These are phyloP conservation scores for Seiridium cupressi DNA, from an alignment of 2,329 filamentous ascomycete species.

Conservation along the genomic window DNA sequence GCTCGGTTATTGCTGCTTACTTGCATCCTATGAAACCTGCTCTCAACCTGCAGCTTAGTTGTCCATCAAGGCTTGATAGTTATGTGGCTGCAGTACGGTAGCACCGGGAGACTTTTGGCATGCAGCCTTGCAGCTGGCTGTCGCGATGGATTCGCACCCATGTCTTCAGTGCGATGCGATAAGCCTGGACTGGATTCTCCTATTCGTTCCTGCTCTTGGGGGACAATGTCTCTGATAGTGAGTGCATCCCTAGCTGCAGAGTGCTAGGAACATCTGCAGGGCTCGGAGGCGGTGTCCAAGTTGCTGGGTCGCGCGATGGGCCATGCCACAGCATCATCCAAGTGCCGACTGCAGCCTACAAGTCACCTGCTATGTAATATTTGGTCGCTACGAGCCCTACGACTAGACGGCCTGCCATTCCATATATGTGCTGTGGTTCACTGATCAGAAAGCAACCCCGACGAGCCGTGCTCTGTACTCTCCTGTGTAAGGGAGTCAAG, in stretches of 20 bases:
- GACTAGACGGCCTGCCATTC: too few species aligned
- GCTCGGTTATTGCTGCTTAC: not conserved
- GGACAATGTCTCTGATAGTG: not conserved
- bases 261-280: not conserved
- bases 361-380: not conserved
- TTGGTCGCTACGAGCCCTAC: too few species aligned
- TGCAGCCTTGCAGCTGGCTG: not conserved
- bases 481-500: too few species aligned
- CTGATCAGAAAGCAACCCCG: too few species aligned
- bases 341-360: not conserved
- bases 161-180: not conserved
- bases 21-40: not conserved
- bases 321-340: not conserved
- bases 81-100: not conserved
- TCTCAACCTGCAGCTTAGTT: not conserved
- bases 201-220: not conserved
- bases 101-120: not conserved
- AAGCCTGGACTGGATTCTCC: not conserved
- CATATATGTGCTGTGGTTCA: too few species aligned
- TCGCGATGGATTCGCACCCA: not conserved
- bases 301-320: not conserved
- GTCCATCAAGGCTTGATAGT: not conserved
- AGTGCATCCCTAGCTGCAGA: not conserved
- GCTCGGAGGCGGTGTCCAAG: constrained; percentile 1
- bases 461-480: too few species aligned